A percentile compares a stretch with the other conserved stretches of the same genome.
phyloP scores from a whole-genome alignment of 164 flowering plant genomes.

The Kingdonia uniflora region DNA sequence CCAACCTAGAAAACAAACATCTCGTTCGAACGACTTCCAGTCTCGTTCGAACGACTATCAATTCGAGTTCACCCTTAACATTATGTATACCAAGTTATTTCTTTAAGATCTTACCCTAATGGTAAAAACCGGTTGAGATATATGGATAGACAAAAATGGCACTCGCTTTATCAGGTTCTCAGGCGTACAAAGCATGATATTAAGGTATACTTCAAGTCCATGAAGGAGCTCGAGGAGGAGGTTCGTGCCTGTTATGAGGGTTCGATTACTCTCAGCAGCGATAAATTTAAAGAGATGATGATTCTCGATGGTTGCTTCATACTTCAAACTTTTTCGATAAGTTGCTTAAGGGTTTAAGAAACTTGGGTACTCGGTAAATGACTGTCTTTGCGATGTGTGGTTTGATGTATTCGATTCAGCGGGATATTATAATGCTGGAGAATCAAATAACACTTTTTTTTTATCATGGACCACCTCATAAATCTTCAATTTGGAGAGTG shows the following conservation, averaged over 20 bases:
- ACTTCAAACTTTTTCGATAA: conserved; percentile 50
- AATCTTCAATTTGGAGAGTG: conserved; percentile 41
- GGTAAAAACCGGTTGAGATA: conserved; percentile 29
- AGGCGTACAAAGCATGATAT: conserved; percentile 37
- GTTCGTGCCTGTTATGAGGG: conserved; percentile 60
- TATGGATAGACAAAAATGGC: conserved; percentile 71
- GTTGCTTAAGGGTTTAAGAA: conserved; percentile 38
- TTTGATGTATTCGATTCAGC: conserved; percentile 54
- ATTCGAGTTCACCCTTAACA: no score
- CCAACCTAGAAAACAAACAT: no score
- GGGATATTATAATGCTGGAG: conserved; percentile 74
- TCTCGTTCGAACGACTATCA: no score
- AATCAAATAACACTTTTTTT: conserved; percentile 62
- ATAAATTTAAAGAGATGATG: conserved; percentile 58
- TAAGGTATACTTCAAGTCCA: no score
- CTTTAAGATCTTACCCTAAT: conserved; percentile 72
- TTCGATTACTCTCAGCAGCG: conserved; percentile 23
- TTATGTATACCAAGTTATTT: conserved; percentile 48
- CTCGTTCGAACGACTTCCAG: no score
- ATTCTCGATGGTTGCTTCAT: conserved; percentile 62
- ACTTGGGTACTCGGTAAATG: conserved; percentile 52
- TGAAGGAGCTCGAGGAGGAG: conserved; percentile 43
- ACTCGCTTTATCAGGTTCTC: conserved; percentile 34
- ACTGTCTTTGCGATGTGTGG: conserved; percentile 67
- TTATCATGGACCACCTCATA: conserved; percentile 33